Conservation (phyloP, 2,329 filamentous ascomycete species). For the Calonectria pseudoreteaudii region DNA sequence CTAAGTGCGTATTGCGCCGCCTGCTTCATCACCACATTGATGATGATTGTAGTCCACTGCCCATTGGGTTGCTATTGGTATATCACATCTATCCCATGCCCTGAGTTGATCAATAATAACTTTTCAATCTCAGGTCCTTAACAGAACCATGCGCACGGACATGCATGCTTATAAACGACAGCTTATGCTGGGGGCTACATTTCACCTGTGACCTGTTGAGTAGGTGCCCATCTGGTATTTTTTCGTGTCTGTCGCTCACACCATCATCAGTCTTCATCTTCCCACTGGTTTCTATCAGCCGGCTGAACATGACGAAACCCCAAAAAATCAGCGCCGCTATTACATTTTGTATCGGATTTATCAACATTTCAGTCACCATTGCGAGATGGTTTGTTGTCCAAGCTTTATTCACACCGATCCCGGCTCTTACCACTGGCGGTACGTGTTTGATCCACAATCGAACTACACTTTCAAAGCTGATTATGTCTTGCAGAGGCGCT, state of each 20-base stretch:
- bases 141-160: not conserved
- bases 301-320: not conserved
- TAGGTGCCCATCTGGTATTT: not conserved
- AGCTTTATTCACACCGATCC: not conserved
- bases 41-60: not conserved
- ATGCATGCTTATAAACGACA: not conserved
- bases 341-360: slow-evolving; percentile 3
- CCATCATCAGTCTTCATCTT: not conserved
- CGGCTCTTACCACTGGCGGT: slow-evolving; percentile 2
- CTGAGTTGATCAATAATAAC: not conserved
- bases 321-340: slow-evolving; percentile 6
- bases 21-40: not conserved
- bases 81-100: no score
- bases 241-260: not conserved
- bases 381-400: slow-evolving; percentile 11
- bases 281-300: not conserved
- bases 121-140: not conserved
- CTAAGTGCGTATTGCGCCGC: not conserved
- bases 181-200: not conserved
- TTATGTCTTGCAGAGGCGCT: not conserved
- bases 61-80: not conserved
- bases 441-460: not conserved
- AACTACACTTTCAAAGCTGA: not conserved
- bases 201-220: not conserved
- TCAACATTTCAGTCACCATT: slow-evolving; percentile 4